These are phyloP conservation scores for Cordyceps javanica DNA, from an alignment of 2,329 filamentous ascomycete species.

Conservation along the genomic window DNA sequence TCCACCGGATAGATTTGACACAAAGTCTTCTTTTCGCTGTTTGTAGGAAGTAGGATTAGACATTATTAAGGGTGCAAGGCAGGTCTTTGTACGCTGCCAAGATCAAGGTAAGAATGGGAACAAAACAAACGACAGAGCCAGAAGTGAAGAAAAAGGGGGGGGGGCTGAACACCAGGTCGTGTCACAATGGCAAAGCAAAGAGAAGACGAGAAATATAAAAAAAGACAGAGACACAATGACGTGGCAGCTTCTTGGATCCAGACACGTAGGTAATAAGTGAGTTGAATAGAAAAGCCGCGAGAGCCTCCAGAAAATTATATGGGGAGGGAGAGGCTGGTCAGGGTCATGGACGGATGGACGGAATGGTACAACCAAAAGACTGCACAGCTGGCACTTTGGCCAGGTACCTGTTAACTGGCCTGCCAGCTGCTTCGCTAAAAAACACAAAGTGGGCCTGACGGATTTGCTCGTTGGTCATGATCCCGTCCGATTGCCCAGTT, in stretches of 20 bases:
- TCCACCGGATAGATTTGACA: constrained; percentile 83
- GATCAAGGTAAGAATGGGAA: constrained; percentile 9
- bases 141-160: not conserved
- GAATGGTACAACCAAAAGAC: too few relatives aligned
- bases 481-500: too few relatives aligned
- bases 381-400: too few relatives aligned
- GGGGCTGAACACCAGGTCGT: not conserved
- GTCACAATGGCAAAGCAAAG: not conserved
- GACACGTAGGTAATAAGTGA: constrained; percentile 2
- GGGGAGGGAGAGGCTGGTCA: not conserved
- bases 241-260: not conserved
- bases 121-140: not conserved
- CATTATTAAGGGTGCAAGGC: constrained; percentile 29
- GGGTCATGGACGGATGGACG: too few relatives aligned
- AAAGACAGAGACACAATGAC: not conserved
- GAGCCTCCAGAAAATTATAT: not conserved
- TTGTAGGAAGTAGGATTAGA: constrained; percentile 62
- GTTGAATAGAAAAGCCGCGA: not conserved
- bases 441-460: too few relatives aligned
- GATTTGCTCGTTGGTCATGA: too few relatives aligned
- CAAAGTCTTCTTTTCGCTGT: constrained; percentile 87
- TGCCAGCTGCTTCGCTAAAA: too few relatives aligned
- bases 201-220: not conserved
- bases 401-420: too few relatives aligned
- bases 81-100: not conserved